Conservation (phyloP, 768 basidiomycete genomes). For the Tylopilus vinaceipallidus region DNA sequence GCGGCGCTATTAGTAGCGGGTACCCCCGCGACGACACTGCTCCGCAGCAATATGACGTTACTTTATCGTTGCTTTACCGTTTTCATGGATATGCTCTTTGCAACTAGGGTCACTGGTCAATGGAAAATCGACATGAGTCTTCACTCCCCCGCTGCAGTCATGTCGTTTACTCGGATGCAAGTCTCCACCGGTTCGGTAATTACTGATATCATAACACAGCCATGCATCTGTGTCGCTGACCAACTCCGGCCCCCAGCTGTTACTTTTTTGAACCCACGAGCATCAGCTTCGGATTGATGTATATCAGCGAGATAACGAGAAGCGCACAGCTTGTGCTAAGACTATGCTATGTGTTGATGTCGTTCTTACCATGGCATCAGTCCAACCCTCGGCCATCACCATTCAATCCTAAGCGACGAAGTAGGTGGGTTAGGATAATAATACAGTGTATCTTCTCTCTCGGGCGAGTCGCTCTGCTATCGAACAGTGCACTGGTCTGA, state of each 20-base stretch:
- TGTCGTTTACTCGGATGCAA: background rate
- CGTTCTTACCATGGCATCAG: background rate
- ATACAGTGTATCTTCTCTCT: background rate
- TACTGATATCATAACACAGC: background rate
- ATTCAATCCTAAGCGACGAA: background rate
- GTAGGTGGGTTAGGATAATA: background rate
- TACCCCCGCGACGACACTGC: too few relatives aligned
- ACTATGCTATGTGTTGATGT: slow-evolving; percentile 1
- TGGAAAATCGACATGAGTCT: too few relatives aligned
- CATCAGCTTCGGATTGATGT: background rate
- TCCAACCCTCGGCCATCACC: background rate
- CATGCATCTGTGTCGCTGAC: background rate
- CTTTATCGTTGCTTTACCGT: too few relatives aligned
- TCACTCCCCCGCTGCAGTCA: too few relatives aligned
- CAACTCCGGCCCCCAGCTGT: background rate
- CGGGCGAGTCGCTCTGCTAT: background rate
- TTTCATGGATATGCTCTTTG: too few relatives aligned
- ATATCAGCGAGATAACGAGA: background rate
- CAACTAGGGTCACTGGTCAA: too few relatives aligned
- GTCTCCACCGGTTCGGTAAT: background rate
- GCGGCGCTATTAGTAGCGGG: too few relatives aligned
- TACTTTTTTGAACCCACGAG: background rate
- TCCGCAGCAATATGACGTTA: too few relatives aligned
- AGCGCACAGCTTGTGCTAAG: slow-evolving; percentile 7
- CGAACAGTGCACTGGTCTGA: slow-evolving; percentile 8